Percentiles rank a stretch among this genome's conserved stretches.
Evolutionary conservation across 495 filamentous ascomycete genomes (phyloP).

Genomic region (Penicillium nucicola): DNA sequence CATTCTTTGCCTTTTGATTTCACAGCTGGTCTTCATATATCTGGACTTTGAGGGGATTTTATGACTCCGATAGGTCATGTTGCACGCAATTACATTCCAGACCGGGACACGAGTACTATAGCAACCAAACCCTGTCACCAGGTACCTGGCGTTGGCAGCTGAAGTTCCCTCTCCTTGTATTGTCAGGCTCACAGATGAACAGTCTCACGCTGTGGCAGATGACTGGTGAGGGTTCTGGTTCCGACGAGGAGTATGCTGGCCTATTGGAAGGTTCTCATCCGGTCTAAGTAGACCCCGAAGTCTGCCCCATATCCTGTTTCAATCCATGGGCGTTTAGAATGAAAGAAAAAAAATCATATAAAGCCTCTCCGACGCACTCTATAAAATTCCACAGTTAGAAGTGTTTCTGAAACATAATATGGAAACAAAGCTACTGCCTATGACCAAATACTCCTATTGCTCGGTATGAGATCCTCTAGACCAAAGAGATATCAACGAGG

Average conservation of each 20-base stretch:
- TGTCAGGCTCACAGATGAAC: neutral
- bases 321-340: neutral
- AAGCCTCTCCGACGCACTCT: neutral
- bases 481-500: neutral
- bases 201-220: neutral
- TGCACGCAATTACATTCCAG: conserved; percentile 3
- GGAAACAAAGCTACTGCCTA: too few relatives aligned
- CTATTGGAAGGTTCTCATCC: conserved; percentile 9
- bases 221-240: neutral
- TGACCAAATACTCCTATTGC: neutral
- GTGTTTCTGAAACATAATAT: too few relatives aligned
- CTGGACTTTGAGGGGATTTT: too few relatives aligned
- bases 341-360: neutral
- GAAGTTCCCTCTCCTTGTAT: neutral
- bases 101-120: neutral
- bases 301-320: neutral
- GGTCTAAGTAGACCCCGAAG: conserved; percentile 2
- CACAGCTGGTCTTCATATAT: neutral
- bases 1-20: neutral
- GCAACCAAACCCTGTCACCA: conserved; percentile 3
- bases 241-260: neutral
- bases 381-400: too few relatives aligned
- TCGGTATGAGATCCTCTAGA: neutral
- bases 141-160: conserved; percentile 4
- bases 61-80: neutral